phyloP scores from a whole-genome alignment of 1,139 yeast species.

The Sporopachydermia cereana region DNA sequence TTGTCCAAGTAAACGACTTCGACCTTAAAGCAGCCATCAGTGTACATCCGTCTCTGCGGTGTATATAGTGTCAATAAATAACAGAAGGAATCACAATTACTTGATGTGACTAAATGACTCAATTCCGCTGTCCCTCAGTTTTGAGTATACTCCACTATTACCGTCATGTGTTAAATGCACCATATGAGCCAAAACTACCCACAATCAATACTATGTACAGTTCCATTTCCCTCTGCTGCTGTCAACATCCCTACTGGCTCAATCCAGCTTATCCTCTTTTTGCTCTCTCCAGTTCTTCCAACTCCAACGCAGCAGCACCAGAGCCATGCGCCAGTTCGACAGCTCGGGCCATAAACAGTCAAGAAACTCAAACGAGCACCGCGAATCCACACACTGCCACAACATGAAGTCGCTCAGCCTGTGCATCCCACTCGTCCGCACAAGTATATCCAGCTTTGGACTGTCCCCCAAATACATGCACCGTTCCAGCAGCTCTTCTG shows the following conservation, averaged over 20 bases:
- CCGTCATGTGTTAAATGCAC: too few relatives aligned
- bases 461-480: conserved; percentile 54
- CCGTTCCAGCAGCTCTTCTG: conserved; percentile 35
- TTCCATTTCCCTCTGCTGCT: too few relatives aligned
- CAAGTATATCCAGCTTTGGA: conserved; percentile 71
- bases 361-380: conserved; percentile 62
- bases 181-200: too few relatives aligned
- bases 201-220: too few relatives aligned
- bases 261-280: conserved; percentile 1
- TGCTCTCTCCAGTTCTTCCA: background rate
- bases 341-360: conserved; percentile 89
- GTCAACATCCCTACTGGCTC: too few relatives aligned
- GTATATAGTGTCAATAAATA: too few relatives aligned
- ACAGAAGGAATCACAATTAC: too few relatives aligned
- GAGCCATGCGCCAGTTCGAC: conserved; percentile 27
- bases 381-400: conserved; percentile 60
- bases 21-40: too few relatives aligned
- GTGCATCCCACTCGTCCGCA: conserved; percentile 80
- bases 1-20: conserved; percentile 17
- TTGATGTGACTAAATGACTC: too few relatives aligned
- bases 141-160: too few relatives aligned
- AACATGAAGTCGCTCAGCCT: conserved; percentile 82
- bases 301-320: conserved; percentile 46
- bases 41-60: too few relatives aligned
- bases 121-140: too few relatives aligned